Evolutionary conservation across 1,284 basidiomycete species (phyloP), one percentile per base, ranked within the genome.

Genomic region (Boletus semigastroideus): DNA sequence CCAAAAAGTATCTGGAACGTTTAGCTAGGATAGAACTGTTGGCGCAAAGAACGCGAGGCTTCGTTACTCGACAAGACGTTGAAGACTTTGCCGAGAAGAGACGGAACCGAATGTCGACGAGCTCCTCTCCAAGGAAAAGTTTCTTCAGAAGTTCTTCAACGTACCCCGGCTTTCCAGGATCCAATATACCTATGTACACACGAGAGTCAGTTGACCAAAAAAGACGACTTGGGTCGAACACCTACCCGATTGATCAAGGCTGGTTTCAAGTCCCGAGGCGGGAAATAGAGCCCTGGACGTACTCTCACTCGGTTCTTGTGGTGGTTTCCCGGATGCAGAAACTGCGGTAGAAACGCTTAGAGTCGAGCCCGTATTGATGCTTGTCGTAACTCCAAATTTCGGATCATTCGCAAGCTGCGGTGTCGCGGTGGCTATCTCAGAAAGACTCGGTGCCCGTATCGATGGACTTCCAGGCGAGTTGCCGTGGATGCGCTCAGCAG

Each of bases 371-470:
- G 5, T 22, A 22, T 5, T 22, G 22, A 5, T 22, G 22, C 22
- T 22, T 22, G 22, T 5, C 5, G 22, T 5, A 22, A 5, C 56
- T 2, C 66, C 66, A 10, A 73, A 65, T 47, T 64, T 59, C 6
- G 72, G 71, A 31, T 63, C 61, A 49, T 67, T 66, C 12, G 71
- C 43, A 20, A 71, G 66, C 25, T 70, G 71, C 28, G 67, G 66
- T 1, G 64, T 58, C 9, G 72, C 62, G 44, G 68, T 61, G 31
- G 66, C 56, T 7, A 70, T 62, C 42, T 80, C 78, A 48, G 84
- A 84, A 5, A 72, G 67, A 41, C 33, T 42, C 14, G 62, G 48
- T 43, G 67, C 19, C 51, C 66, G 69, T 11, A 65, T 17, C 19
- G 56, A 28, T 19, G 68, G 55, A n/a, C 60, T 50, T 25, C 52